A percentile compares a stretch with the other conserved stretches of the same genome.
These are phyloP conservation scores for Vanilla planifolia DNA, from an alignment of 106 monocot species.

Conservation along the genomic window DNA sequence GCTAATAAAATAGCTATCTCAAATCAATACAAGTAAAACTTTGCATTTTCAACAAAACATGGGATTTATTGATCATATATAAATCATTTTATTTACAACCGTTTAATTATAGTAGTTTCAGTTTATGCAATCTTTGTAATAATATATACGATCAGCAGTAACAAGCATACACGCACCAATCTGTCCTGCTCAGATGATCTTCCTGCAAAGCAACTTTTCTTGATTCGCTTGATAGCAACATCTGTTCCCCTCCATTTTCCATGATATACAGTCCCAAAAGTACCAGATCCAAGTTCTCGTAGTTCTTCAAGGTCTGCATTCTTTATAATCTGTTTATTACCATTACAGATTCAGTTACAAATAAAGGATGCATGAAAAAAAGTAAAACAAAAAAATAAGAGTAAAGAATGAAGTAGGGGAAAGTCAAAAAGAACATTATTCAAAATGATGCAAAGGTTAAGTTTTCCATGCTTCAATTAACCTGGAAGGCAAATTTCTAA, in stretches of 20 bases:
- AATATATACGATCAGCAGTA: too few species aligned
- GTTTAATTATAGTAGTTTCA: too few species aligned
- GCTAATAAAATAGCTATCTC: too few species aligned
- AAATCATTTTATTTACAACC: too few species aligned
- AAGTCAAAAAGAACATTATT: background rate
- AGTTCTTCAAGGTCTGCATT: conserved; percentile 94
- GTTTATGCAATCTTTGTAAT: too few species aligned
- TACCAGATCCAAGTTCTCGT: conserved; percentile 80
- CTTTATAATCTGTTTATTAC: conserved; percentile 64
- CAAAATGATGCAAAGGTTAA: too few species aligned
- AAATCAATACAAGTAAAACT: too few species aligned
- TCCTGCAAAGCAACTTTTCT: conserved; percentile 81
- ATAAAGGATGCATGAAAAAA: background rate
- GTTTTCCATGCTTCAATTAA: too few species aligned
- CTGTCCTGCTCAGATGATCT: conserved; percentile 74
- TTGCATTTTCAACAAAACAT: too few species aligned
- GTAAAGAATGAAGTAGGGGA: too few species aligned
- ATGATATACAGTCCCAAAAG: conserved; percentile 90
- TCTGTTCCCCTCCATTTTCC: conserved; percentile 95
- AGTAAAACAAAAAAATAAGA: background rate
- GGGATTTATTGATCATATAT: too few species aligned
- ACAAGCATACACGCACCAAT: conserved; percentile 35
- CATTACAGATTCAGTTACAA: conserved; percentile 18
- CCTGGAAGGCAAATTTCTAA: too few species aligned
- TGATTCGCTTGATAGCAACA: conserved; percentile 87